A percentile compares a stretch with the other conserved stretches of the same genome.
Conservation (phyloP, 176 grass and related monocot genomes). For the Oropetium thomaeum region DNA sequence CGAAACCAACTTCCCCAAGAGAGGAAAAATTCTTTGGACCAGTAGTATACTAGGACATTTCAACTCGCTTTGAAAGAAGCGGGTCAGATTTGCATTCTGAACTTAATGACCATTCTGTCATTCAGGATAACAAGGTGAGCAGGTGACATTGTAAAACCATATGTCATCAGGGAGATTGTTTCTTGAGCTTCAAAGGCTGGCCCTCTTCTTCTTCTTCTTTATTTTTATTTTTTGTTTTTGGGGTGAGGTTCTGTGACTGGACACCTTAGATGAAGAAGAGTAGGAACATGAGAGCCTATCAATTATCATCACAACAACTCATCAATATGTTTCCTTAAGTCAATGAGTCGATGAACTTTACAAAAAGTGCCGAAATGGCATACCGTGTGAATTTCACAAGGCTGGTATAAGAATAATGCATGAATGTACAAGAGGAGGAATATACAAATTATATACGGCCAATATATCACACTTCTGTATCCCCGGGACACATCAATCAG, state of each 20-base stretch:
- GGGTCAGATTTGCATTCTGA: too few relatives aligned
- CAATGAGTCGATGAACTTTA: conserved; percentile 24
- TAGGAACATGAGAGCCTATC: neutral
- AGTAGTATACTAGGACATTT: too few relatives aligned
- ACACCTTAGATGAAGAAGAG: neutral
- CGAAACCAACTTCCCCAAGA: neutral
- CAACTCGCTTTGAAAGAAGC: too few relatives aligned
- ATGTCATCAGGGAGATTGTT: neutral
- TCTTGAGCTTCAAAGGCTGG: neutral
- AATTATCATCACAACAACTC: conserved; percentile 28
- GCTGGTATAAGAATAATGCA: conserved; percentile 23
- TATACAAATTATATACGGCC: conserved; percentile 39
- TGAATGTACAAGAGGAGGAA: conserved; percentile 39
- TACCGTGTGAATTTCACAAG: conserved; percentile 29
- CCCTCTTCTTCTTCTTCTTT: neutral
- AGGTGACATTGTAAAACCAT: neutral
- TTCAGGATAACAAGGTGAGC: neutral
- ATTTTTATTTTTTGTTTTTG: neutral
- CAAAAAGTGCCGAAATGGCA: conserved; percentile 17
- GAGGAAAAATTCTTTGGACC: neutral
- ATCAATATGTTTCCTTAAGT: conserved; percentile 5
- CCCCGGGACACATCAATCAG: conserved; percentile 31
- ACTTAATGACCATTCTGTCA: neutral
- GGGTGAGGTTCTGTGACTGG: neutral
- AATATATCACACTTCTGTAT: conserved; percentile 16